Evolutionary conservation across 2,329 filamentous ascomycete species (phyloP), one percentile per base, ranked within the genome.

Genomic region (Cordyceps pruinosa): DNA sequence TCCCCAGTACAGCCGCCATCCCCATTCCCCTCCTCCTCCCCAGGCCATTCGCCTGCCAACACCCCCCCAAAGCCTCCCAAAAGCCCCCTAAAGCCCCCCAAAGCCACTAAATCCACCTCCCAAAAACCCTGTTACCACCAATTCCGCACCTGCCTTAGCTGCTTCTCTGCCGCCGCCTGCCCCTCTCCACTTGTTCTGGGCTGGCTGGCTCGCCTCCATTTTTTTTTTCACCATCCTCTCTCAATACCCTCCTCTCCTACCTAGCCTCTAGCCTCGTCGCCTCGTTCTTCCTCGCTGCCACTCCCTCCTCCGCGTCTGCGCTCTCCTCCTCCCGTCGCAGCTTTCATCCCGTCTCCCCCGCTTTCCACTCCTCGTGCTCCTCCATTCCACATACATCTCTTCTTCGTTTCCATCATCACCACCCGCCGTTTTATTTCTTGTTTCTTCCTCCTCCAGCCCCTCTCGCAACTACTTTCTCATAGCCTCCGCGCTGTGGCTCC

Each of bases 331-430:
- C 39, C 25, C 57, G 61, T 59, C 61, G 45, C 61, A 63, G 62
- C 56, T 63, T 62, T 59, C 61, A 58, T 59, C 61, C 60, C 45
- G 46, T 59, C 58, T 58, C 58, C 61, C 59, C 60, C 62, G 44
- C 58, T 58, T 61, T 53, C 44, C 58, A 61, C 35, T 39, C 45
- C 52, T 58, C 57, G 50, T 56, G 37, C 46, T 54, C 57, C 25
- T 30, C 51, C 51, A 44, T 51, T 51, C 39, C 57, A 49, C 50
- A 34, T 44, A 26, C 37, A 49, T 37, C 50, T 53, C 45, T 10
- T 39, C 39, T 35, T 17, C 26, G 9, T 60, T 50, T 32, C 50
- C 58, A 60, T 58, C 39, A 59, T 59, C 37, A 2, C 61, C 39
- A 12, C 21, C 26, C 7, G 26, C 21, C 32, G 3, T 35, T 59